Base-by-base conservation (phyloP, 441 rosid genomes). In the Capsella rubella region DNA sequence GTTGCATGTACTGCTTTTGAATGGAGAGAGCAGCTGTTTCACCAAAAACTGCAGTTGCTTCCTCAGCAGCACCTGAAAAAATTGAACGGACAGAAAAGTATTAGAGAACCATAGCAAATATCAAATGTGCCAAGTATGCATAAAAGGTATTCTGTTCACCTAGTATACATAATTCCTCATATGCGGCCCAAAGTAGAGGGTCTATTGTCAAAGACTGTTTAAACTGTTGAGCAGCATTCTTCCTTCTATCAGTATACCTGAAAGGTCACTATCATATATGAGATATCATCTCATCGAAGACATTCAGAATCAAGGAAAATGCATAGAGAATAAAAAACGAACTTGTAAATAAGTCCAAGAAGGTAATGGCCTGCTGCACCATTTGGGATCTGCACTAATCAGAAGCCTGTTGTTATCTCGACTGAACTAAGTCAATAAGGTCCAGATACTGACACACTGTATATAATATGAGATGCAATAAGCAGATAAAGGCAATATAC, bases 341-440 rank as follows among this genome's bases (percentile, higher is more conserved):
- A 95, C 99, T 96, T 92, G 88, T 89, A 87, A 73, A 95, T 82
- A 73, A 92, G 95, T 66, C 99, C 99, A 68, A 95, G 95, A 76
- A 95, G 97, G 82, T 89, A 95, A 82, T 89, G 97, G 69, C 99
- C 97, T 42, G 97, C 87, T 46, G 97, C 99, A 69, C 97, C 94
- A 78, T 92, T 90, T 35, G 99, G 99, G 74, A 95, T 85, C 99
- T 95, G 78, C 78, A 79, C 3, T 68, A 50, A 39, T 40, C 57
- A 59, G 11, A 71, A 46, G 27, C 43, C 49, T 6, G 56, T 62
- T 21, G 42, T 46, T n/a, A 55, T 39, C 70, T 37, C 12, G 47
- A 9, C 21, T 56, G 54, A 74, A 40, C 21, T 53, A 25, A 69
- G 27, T 14, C 5, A 51, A 64, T 28, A 63, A 68, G 35, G 9